Evolutionary conservation across 352 stramenopile genomes (phyloP), one percentile per base, ranked within the genome.

Genomic region (Halophytophthora batemanensis): DNA sequence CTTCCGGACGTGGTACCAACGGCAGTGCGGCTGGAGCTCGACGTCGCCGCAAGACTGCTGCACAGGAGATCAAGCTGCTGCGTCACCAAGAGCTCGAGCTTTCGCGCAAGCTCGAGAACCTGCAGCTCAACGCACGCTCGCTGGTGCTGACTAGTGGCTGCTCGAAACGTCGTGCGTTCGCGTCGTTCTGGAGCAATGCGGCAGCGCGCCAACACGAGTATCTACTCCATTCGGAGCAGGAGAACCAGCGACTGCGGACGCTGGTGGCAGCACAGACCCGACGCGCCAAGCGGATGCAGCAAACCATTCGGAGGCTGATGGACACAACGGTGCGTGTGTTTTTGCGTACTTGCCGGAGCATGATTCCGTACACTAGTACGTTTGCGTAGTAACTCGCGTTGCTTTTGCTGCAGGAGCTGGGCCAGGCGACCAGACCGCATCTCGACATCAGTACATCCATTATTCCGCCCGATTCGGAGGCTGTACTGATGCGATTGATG

Each of bases 221-320:
- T 22, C 15, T 14, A 6, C 14, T 44, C 12, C 19, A 21, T 8
- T n/a, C 38, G n/a, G 38, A 44, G 38, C 17, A 18, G 12, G 38
- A 44, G 38, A 44, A 44, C 38, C 6, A 44, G 15, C 38, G 38
- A 22, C 38, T 44, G 19, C 38, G 38, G 23, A 8, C 38, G 8
- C 12, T 44, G 12, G n/a, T 21, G 23, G 21, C 38, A 44, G 8
- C 21, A 18, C 38, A 44, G 21, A 44, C 38, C 3, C 38, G n/a
- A 14, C 38, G 38, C n/a, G 23, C 38, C 2, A 44, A 44, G 21
- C 38, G 23, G 23, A 13, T 44, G n/a, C 38, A 44, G 38, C 17
- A 10, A 2, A 21, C 23, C 15, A 44, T 44, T 22, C 38, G 10
- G 12, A 44, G 23, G n/a, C 21, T 44, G n/a, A 44, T 8, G 10